phyloP scores from a whole-genome alignment of 441 rosid genomes.

The Manihot esculenta region DNA sequence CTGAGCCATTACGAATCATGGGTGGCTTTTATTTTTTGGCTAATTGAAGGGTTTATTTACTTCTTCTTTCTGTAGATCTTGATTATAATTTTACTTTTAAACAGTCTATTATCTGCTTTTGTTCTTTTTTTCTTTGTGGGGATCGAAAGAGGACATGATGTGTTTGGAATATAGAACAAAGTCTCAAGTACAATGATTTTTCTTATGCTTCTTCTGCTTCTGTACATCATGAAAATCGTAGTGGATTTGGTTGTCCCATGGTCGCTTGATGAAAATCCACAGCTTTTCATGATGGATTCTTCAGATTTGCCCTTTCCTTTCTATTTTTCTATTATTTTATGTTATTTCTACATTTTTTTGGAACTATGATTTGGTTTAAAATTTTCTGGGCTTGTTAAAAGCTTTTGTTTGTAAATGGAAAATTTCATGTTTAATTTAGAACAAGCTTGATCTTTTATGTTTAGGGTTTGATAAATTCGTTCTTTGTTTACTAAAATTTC shows the following conservation, averaged over 20 bases:
- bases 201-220: neutral
- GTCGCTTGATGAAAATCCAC: constrained; percentile 8
- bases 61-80: constrained; percentile 2
- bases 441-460: too few relatives aligned
- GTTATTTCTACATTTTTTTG: too few relatives aligned
- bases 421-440: too few relatives aligned
- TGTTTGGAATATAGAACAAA: constrained; percentile 6
- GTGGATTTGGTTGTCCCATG: neutral
- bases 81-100: too few relatives aligned
- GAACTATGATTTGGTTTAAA: too few relatives aligned
- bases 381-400: too few relatives aligned
- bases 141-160: neutral
- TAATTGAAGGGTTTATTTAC: neutral
- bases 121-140: neutral
- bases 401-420: too few relatives aligned
- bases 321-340: neutral
- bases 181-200: constrained; percentile 9
- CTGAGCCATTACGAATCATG: constrained; percentile 19
- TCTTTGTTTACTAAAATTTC: too few relatives aligned
- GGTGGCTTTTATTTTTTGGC: constrained; percentile 17
- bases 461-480: too few relatives aligned
- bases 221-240: constrained; percentile 6
- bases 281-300: neutral
- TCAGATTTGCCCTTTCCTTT: constrained; percentile 13
- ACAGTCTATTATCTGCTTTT: neutral